These are phyloP conservation scores for Aquilaria yunnanensis DNA, from an alignment of 345 rosid genomes.

Conservation along the genomic window DNA sequence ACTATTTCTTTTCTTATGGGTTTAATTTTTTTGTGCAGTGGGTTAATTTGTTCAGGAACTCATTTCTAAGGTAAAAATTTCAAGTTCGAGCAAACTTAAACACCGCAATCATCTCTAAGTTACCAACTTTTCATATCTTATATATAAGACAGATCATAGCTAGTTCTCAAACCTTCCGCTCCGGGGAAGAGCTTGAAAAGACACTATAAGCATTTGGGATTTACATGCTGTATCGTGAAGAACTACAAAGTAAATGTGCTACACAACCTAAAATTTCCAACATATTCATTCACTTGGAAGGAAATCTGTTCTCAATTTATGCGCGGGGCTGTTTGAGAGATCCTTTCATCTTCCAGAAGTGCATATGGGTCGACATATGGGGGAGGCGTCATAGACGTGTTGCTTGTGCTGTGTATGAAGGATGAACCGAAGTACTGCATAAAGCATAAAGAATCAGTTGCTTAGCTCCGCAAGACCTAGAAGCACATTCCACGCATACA, in stretches of 20 bases:
- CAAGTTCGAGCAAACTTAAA: too few species aligned
- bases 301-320: slow-evolving; percentile 32
- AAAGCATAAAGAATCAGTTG: slow-evolving; percentile 5
- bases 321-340: slow-evolving; percentile 51
- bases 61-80: too few species aligned
- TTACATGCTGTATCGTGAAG: slow-evolving; percentile 11
- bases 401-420: slow-evolving; percentile 67
- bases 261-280: slow-evolving; percentile 10
- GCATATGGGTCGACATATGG: slow-evolving; percentile 60
- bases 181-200: neutral
- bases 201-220: slow-evolving; percentile 8
- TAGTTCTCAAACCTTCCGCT: neutral
- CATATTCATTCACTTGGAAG: neutral
- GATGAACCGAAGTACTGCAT: slow-evolving; percentile 68
- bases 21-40: too few species aligned
- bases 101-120: too few species aligned
- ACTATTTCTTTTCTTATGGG: too few species aligned
- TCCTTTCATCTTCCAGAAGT: slow-evolving; percentile 78
- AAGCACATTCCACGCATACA: neutral
- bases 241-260: slow-evolving; percentile 12
- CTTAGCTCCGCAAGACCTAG: slow-evolving; percentile 2
- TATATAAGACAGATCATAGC: too few species aligned
- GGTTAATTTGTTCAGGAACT: too few species aligned
- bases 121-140: too few species aligned
- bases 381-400: slow-evolving; percentile 36